Percentiles rank a stretch among this genome's conserved stretches.
Conservation (phyloP, 1,284 basidiomycete species). For the Pholiota adiposa region DNA sequence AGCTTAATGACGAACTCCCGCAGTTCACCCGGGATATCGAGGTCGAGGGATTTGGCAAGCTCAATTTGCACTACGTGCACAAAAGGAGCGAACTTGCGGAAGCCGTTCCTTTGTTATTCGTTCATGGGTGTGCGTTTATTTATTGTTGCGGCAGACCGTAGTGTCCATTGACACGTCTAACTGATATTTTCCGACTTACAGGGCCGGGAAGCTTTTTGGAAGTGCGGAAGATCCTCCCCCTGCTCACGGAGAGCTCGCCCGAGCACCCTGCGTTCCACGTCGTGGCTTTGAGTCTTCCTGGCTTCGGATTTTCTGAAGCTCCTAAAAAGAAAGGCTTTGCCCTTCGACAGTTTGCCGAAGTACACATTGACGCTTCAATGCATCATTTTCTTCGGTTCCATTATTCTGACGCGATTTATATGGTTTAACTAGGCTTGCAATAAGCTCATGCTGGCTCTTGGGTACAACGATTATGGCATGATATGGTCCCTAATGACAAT, state of each 20-base stretch:
- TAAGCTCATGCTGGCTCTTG: conserved; percentile 56
- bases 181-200: conserved; percentile 25
- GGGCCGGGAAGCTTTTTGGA: conserved; percentile 69
- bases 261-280: conserved; percentile 63
- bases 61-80: conserved; percentile 58
- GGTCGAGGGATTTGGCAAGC: conserved; percentile 45
- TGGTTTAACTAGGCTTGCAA: conserved; percentile 39
- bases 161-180: not conserved
- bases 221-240: conserved; percentile 55
- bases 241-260: conserved; percentile 43
- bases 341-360: conserved; percentile 45
- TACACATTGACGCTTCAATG: too few species aligned
- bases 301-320: conserved; percentile 57
- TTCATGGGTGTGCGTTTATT: conserved; percentile 42
- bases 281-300: conserved; percentile 57
- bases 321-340: conserved; percentile 37
- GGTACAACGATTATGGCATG: conserved; percentile 57
- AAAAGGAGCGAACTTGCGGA: conserved; percentile 41
- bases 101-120: conserved; percentile 56
- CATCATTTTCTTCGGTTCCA: too few species aligned
- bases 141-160: not conserved
- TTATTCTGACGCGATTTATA: not conserved
- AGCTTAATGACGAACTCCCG: conserved; percentile 49
- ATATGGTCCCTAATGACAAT: not conserved
- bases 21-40: conserved; percentile 52